These are phyloP conservation scores for Gossypium anomalum DNA, from an alignment of 345 rosid species.

Conservation along the genomic window DNA sequence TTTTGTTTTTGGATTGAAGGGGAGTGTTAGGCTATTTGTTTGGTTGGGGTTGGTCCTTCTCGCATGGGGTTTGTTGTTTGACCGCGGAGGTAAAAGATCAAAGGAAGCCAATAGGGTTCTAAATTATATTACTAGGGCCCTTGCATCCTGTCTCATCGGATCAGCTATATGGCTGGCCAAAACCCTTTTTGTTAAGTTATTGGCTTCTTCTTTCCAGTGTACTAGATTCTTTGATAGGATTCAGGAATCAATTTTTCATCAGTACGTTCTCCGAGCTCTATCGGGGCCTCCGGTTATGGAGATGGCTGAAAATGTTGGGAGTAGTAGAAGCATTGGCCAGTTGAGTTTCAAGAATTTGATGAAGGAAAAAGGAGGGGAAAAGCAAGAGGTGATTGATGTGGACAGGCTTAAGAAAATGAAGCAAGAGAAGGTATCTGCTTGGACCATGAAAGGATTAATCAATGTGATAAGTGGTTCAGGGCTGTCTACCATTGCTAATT, in stretches of 20 bases:
- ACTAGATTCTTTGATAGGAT: conserved; percentile 57
- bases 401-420: conserved; percentile 59
- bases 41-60: conserved; percentile 49
- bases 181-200: conserved; percentile 44
- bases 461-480: conserved; percentile 45
- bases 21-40: conserved; percentile 43
- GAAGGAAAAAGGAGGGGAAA: conserved; percentile 27
- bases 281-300: conserved; percentile 63
- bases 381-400: conserved; percentile 56
- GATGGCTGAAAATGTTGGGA: conserved; percentile 33
- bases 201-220: conserved; percentile 53
- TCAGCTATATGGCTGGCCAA: conserved; percentile 50
- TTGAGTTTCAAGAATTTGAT: conserved; percentile 41
- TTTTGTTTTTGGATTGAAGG: conserved; percentile 52
- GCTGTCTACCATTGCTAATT: conserved; percentile 34
- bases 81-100: conserved; percentile 40
- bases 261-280: conserved; percentile 45
- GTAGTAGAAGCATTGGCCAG: conserved; percentile 29
- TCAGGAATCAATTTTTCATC: conserved; percentile 64
- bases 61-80: conserved; percentile 52
- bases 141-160: conserved; percentile 41
- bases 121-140: conserved; percentile 35
- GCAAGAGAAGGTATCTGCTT: conserved; percentile 60
- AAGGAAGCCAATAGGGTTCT: conserved; percentile 29
- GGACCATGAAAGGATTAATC: conserved; percentile 68